Conservation (phyloP, 768 basidiomycete genomes). For the Suillus sp. region DNA sequence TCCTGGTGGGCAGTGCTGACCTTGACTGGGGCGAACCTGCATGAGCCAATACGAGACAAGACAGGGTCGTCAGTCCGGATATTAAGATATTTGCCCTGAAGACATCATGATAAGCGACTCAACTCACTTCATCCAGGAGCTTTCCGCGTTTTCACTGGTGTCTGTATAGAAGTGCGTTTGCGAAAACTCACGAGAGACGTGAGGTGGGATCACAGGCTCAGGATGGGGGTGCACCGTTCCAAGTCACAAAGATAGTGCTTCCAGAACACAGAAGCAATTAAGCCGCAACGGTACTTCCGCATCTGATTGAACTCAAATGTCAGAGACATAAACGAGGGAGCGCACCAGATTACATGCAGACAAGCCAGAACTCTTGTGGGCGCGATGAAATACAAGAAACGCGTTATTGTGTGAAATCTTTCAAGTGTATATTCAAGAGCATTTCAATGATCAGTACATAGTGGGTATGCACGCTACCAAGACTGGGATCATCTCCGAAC, state of each 20-base stretch:
- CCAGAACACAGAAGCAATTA: not conserved
- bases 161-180: not conserved
- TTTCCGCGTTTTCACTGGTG: not conserved
- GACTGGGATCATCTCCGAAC: constrained; percentile 21
- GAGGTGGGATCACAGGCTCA: not conserved
- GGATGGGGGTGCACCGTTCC: not conserved
- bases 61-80: not conserved
- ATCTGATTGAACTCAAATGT: not conserved
- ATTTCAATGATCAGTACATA: not conserved
- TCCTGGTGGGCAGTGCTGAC: too few relatives aligned
- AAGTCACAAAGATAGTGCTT: not conserved
- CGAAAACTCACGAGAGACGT: not conserved
- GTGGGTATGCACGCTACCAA: constrained; percentile 1
- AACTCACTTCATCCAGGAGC: not conserved
- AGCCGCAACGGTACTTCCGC: not conserved
- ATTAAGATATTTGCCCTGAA: not conserved
- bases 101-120: not conserved
- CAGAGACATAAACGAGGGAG: not conserved
- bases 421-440: not conserved
- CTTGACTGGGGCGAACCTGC: not conserved
- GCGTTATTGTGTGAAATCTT: not conserved
- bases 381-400: not conserved
- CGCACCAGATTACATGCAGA: not conserved
- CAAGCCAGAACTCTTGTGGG: not conserved
- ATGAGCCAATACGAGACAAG: not conserved